These are phyloP conservation scores for Eutrema salsugineum DNA, from an alignment of 441 rosid genomes.

Conservation along the genomic window DNA sequence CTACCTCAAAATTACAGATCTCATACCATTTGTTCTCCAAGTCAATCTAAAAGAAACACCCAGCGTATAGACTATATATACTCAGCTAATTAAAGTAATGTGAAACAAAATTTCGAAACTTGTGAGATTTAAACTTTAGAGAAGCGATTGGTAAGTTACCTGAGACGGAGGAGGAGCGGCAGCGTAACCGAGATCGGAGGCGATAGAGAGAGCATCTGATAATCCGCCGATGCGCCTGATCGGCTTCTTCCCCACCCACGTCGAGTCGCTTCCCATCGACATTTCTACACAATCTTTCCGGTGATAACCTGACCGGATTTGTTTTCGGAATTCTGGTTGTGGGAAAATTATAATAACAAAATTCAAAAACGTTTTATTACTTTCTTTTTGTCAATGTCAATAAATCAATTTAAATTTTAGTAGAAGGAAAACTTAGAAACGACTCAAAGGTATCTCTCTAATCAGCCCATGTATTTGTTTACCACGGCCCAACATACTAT, in stretches of 20 bases:
- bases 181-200: conserved; percentile 93
- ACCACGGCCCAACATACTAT: background rate
- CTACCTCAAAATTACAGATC: conserved; percentile 6
- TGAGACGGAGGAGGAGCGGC: conserved; percentile 72
- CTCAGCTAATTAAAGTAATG: background rate
- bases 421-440: too few relatives aligned
- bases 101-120: background rate
- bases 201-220: conserved; percentile 96
- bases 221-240: conserved; percentile 91
- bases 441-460: too few relatives aligned
- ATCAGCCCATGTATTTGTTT: background rate
- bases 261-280: conserved; percentile 78
- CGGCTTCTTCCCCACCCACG: conserved; percentile 94
- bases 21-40: background rate
- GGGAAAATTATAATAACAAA: background rate
- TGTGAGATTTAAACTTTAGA: background rate
- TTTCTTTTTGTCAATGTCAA: background rate
- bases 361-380: background rate
- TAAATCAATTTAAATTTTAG: too few relatives aligned
- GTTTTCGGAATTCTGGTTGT: background rate
- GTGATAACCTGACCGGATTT: background rate
- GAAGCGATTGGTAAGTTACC: conserved; percentile 35
- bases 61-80: background rate
- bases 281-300: conserved; percentile 29
- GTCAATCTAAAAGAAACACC: conserved; percentile 1